Conservation (phyloP, 305 asterid species). For the Rubia tinctorum region DNA sequence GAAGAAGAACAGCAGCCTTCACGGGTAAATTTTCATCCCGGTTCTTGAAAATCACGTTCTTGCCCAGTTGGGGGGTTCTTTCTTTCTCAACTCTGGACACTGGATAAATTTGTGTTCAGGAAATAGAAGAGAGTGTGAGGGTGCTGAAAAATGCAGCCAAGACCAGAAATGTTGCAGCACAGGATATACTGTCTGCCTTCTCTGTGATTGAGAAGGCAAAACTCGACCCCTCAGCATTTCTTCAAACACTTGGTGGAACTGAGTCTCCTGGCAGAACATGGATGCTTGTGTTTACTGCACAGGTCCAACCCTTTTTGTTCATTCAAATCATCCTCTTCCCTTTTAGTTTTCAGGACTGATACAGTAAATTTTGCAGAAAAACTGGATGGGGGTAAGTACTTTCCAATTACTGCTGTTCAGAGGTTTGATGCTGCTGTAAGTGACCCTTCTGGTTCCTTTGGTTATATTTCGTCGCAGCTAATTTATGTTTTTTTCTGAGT, state of each 20-base stretch:
- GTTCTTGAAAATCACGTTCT: not conserved
- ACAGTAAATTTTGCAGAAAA: slow-evolving; percentile 46
- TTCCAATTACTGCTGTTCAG: slow-evolving; percentile 94
- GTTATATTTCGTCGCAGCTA: not conserved
- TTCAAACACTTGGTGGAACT: slow-evolving; percentile 87
- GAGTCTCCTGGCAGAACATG: slow-evolving; percentile 89
- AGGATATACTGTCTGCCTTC: slow-evolving; percentile 62
- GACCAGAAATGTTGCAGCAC: slow-evolving; percentile 64
- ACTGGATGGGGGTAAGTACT: slow-evolving; percentile 58
- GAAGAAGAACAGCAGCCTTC: slow-evolving; percentile 29
- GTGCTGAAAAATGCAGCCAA: slow-evolving; percentile 82
- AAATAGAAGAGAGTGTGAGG: slow-evolving; percentile 60
- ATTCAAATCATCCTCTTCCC: not conserved
- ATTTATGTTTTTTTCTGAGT: not conserved
- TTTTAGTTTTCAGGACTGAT: not conserved
- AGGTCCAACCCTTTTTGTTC: slow-evolving; percentile 37
- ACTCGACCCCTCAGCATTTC: slow-evolving; percentile 63
- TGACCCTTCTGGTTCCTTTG: not conserved
- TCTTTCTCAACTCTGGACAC: not conserved
- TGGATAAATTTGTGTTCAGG: slow-evolving; percentile 34
- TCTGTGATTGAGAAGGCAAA: slow-evolving; percentile 82
- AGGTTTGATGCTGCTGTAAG: slow-evolving; percentile 96
- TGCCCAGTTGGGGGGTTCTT: not conserved
- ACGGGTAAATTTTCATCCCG: slow-evolving; percentile 25
- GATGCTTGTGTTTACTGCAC: slow-evolving; percentile 94